phyloP scores from a whole-genome alignment of 208 protist species.

The Acanthamoeba lenticulata region DNA sequence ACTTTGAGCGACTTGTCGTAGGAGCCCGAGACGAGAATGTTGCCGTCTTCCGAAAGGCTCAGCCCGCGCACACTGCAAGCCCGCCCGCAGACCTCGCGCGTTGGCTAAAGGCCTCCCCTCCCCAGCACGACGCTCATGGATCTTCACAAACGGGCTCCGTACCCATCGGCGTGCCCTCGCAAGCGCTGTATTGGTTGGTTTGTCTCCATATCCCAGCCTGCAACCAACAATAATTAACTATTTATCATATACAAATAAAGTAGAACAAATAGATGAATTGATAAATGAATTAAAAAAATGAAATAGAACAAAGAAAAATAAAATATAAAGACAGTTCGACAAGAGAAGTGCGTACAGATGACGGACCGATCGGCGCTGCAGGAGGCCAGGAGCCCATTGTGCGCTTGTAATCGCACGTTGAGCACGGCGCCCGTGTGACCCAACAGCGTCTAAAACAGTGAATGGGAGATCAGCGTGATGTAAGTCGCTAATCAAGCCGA shows the following conservation, averaged over 20 bases:
- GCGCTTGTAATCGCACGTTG: background rate
- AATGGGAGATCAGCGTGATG: background rate
- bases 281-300: too few relatives aligned
- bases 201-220: conserved; percentile 8
- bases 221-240: background rate
- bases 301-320: too few relatives aligned
- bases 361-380: background rate
- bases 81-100: background rate
- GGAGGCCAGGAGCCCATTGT: background rate
- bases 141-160: background rate
- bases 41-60: background rate
- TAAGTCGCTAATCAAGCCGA: background rate
- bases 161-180: background rate
- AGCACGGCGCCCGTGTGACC: conserved; percentile 8
- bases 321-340: too few relatives aligned
- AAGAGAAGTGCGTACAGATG: conserved; percentile 1
- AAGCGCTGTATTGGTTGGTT: background rate
- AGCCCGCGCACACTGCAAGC: background rate
- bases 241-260: background rate
- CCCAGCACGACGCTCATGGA: too few relatives aligned
- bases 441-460: background rate
- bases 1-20: conserved; percentile 20
- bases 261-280: too few relatives aligned
- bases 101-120: background rate
- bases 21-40: background rate